phyloP scores from a whole-genome alignment of 2,329 filamentous ascomycete genomes.

The Sporothrix phasma region DNA sequence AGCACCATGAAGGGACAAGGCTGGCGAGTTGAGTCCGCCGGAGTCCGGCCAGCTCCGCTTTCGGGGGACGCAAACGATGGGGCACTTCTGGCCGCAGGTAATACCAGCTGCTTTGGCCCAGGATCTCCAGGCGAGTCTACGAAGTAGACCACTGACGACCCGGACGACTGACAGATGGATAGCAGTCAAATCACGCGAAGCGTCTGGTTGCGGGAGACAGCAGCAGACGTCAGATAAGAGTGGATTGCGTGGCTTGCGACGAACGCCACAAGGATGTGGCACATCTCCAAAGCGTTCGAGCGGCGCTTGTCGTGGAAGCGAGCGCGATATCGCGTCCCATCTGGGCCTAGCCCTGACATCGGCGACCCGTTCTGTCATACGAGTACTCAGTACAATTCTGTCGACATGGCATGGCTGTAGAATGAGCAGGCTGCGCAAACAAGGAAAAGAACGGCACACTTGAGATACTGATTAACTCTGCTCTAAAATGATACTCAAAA shows the following conservation, averaged over 20 bases:
- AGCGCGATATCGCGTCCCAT: background rate
- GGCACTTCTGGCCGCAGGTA: too few relatives aligned
- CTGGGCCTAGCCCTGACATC: background rate
- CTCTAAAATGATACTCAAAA: background rate
- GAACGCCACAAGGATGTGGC: too few relatives aligned
- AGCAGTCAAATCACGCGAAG: background rate
- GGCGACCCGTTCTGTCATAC: background rate
- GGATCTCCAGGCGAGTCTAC: background rate
- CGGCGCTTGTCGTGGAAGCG: background rate
- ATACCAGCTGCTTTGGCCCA: too few relatives aligned
- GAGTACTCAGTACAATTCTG: background rate
- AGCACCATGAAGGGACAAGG: background rate
- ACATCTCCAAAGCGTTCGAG: too few relatives aligned
- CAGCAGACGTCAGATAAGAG: background rate
- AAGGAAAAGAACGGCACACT: background rate
- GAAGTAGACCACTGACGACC: too few relatives aligned
- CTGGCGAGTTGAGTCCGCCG: background rate
- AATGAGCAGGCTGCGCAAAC: too few relatives aligned
- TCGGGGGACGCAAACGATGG: background rate
- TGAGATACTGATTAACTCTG: background rate
- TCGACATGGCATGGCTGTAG: background rate
- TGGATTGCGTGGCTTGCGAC: too few relatives aligned
- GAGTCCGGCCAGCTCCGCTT: constrained; percentile 5
- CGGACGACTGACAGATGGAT: background rate
- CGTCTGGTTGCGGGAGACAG: too few relatives aligned